Evolutionary conservation across 2,329 filamentous ascomycete genomes (phyloP), one percentile per base, ranked within the genome.

Genomic region (Tolypocladium album): DNA sequence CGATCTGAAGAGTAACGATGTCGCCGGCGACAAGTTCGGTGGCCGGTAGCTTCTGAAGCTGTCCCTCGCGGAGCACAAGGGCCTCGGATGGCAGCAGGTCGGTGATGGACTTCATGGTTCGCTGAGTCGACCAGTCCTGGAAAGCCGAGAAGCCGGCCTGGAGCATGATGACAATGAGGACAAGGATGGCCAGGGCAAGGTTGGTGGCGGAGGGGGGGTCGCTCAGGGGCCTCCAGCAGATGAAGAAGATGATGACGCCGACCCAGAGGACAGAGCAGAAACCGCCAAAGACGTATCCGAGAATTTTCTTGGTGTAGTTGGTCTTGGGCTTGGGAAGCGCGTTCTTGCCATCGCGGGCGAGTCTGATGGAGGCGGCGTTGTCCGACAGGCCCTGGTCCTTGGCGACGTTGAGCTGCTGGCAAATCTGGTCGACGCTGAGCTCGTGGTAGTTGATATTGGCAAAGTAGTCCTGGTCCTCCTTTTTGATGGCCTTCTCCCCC

Each of bases 261-360:
- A 78, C 65, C 76, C 76, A 79, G 15, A 79, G 71, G 27, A 79
- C 70, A 0, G 76, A 78, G 56, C 77, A 78, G 66, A 79, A 79
- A 53, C 77, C 77, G 42, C 77, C 77, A 64, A 79, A 79, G 60
- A 79, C 62, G 61, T 79, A 79, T 6, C 65, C 62, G 9, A 77
- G 64, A 1, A 76, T 67, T 61, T 76, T 75, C 62, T 73, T 75
- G 60, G 68, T 61, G 64, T 78, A 77, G 66, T 78, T 78, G 6
- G 74, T 72, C 64, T 76, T 75, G 36, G 72, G 70, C 47, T 70
- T 69, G 9, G 77, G 74, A 2, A 79, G 68, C 0, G 70, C 71
- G 60, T 79, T 79, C 55, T 64, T 69, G 56, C 77, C 77, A 61
- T 79, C 74, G 9, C 74, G 72, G 58, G 71, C 64, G 11, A 77